phyloP scores from a whole-genome alignment of 2,329 filamentous ascomycete genomes.

The Thyridium curvatum region DNA sequence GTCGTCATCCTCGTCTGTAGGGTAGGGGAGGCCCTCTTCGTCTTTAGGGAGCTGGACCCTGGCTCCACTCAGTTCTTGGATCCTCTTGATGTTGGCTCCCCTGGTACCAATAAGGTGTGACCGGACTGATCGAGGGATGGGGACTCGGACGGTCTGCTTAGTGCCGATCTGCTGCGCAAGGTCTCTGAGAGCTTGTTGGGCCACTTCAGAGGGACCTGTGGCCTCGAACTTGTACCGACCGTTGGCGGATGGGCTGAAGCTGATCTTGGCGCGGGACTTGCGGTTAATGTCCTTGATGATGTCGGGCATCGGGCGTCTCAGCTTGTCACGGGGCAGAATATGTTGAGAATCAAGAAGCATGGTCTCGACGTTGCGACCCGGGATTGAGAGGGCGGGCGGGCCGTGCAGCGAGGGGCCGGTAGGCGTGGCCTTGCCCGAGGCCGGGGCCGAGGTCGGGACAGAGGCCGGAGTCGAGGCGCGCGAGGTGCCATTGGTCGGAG shows the following conservation, averaged over 20 bases:
- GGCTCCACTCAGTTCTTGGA: conserved; percentile 85
- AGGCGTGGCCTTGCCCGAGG: conserved; percentile 48
- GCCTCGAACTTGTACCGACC: conserved; percentile 78
- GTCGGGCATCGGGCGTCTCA: conserved; percentile 81
- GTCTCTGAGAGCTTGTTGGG: conserved; percentile 83
- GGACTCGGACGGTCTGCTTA: conserved; percentile 65
- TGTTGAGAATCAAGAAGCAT: conserved; percentile 69
- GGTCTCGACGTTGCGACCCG: conserved; percentile 74
- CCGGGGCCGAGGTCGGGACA: conserved; percentile 54
- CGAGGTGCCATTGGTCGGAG: conserved; percentile 48
- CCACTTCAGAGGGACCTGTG: conserved; percentile 74
- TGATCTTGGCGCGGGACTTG: conserved; percentile 80
- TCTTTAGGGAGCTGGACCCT: conserved; percentile 83
- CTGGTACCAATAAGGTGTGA: conserved; percentile 90
- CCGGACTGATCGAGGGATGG: conserved; percentile 76
- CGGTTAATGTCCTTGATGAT: conserved; percentile 89
- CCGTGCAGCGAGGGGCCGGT: conserved; percentile 22
- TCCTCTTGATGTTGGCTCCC: conserved; percentile 81
- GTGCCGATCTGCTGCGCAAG: conserved; percentile 81
- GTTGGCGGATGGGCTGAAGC: conserved; percentile 65
- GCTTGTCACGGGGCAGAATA: conserved; percentile 67
- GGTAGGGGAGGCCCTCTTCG: conserved; percentile 52
- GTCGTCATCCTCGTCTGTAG: conserved; percentile 71
- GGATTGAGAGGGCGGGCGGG: conserved; percentile 63
- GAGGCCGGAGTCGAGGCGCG: conserved; percentile 59